These are phyloP conservation scores for Alternaria triticina DNA, from an alignment of 2,329 filamentous ascomycete genomes.

Conservation along the genomic window DNA sequence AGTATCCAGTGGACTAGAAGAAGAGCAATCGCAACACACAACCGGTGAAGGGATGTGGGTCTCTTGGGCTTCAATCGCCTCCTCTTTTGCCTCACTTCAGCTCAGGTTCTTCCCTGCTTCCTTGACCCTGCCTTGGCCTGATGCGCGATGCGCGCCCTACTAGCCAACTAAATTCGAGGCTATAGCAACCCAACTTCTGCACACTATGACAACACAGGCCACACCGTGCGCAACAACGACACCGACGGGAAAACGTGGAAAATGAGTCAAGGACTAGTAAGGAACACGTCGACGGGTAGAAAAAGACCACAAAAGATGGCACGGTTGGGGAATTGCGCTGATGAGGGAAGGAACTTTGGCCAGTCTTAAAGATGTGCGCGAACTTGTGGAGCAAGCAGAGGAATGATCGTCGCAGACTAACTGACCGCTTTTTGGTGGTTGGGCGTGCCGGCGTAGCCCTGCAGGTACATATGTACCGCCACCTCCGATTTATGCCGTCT, in stretches of 20 bases:
- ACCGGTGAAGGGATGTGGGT: constrained; percentile 18
- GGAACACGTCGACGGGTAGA: constrained; percentile 3
- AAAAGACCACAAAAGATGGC: constrained; percentile 6
- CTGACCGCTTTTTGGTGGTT: constrained; percentile 31
- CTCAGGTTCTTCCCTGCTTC: neutral
- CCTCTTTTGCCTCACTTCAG: neutral
- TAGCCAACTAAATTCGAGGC: neutral
- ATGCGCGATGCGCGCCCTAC: neutral
- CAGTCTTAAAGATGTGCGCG: constrained; percentile 23
- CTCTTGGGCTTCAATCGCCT: constrained; percentile 23
- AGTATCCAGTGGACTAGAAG: neutral
- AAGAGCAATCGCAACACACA: constrained; percentile 7
- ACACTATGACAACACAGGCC: neutral
- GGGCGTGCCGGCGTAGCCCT: constrained; percentile 21
- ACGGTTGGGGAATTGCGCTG: constrained; percentile 23
- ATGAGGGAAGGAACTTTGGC: constrained; percentile 7
- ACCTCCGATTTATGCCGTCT: constrained; percentile 18
- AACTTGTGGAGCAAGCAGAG: constrained; percentile 33
- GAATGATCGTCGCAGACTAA: constrained; percentile 22
- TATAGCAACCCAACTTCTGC: neutral
- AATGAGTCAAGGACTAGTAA: neutral
- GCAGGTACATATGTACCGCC: constrained; percentile 14
- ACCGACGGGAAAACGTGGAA: neutral
- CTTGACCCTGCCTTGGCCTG: neutral
- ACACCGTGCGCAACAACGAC: neutral